Percentiles rank a stretch among this genome's conserved stretches.
Evolutionary conservation across 768 basidiomycete genomes (phyloP).

Genomic region (Lanmaoa rubissima): DNA sequence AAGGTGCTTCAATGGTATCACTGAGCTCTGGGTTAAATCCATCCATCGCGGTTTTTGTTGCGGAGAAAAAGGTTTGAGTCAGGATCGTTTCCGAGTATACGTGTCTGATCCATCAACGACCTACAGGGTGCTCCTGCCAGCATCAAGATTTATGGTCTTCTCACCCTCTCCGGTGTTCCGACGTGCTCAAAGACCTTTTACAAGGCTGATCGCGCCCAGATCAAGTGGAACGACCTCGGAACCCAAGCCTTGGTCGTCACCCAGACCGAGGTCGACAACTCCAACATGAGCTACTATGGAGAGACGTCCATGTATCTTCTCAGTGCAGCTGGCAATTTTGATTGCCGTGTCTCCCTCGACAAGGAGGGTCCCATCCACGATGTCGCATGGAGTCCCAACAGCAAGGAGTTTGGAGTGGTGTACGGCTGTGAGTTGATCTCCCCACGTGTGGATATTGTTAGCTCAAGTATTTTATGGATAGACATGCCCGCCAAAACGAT

Average conservation of each 20-base stretch:
- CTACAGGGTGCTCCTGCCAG: constrained; percentile 80
- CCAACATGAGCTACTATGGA: constrained; percentile 97
- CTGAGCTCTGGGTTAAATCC: constrained; percentile 86
- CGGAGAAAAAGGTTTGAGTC: constrained; percentile 79
- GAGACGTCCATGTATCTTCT: constrained; percentile 95
- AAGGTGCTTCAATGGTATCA: constrained; percentile 73
- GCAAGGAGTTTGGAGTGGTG: constrained; percentile 94
- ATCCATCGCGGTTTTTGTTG: constrained; percentile 87
- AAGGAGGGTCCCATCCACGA: constrained; percentile 99
- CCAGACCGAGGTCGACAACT: constrained; percentile 95
- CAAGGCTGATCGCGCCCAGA: constrained; percentile 89
- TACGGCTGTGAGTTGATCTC: constrained; percentile 79
- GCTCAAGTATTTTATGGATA: constrained; percentile 29
- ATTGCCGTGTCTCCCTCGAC: constrained; percentile 83
- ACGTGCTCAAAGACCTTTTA: constrained; percentile 90
- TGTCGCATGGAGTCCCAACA: constrained; percentile 93
- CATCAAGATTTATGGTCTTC: constrained; percentile 79
- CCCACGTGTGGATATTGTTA: not conserved
- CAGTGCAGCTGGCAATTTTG: constrained; percentile 89
- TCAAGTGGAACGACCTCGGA: constrained; percentile 96
- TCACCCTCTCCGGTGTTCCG: constrained; percentile 57
- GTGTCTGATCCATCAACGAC: not conserved
- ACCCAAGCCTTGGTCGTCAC: constrained; percentile 90
- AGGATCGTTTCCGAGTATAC: not conserved
- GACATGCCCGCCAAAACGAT: constrained; percentile 95